phyloP scores from a whole-genome alignment of 305 asterid species.

The Fraxinus baroniana region DNA sequence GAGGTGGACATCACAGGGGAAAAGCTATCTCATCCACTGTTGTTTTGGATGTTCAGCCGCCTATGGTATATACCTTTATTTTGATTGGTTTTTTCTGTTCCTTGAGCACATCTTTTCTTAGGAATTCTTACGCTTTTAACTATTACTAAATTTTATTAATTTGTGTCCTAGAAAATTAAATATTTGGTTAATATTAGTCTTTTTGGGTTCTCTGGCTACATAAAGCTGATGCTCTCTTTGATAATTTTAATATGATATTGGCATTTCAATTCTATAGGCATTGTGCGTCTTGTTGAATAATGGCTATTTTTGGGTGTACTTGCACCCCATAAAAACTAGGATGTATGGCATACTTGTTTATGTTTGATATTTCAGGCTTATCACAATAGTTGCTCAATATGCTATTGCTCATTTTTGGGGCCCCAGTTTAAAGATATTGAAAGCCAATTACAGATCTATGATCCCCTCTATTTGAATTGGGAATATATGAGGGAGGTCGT shows the following conservation, averaged over 20 bases:
- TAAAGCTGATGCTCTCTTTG: neutral
- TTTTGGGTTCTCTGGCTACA: neutral
- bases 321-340: neutral
- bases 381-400: neutral
- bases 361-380: neutral
- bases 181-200: neutral
- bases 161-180: neutral
- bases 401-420: neutral
- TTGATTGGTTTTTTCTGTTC: neutral
- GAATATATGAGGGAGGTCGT: neutral
- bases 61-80: constrained; percentile 58
- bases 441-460: neutral
- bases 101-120: neutral
- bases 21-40: constrained; percentile 72
- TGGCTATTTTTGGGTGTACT: neutral
- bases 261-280: constrained; percentile 6
- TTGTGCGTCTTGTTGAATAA: constrained; percentile 12
- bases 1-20: constrained; percentile 97
- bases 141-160: neutral
- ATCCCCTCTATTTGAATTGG: constrained; percentile 1
- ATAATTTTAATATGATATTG: neutral
- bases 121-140: neutral
- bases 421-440: neutral
- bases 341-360: neutral
- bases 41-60: constrained; percentile 93